Evolutionary conservation across 176 grass and related monocot species (phyloP).

Genomic region (Musa acuminata): DNA sequence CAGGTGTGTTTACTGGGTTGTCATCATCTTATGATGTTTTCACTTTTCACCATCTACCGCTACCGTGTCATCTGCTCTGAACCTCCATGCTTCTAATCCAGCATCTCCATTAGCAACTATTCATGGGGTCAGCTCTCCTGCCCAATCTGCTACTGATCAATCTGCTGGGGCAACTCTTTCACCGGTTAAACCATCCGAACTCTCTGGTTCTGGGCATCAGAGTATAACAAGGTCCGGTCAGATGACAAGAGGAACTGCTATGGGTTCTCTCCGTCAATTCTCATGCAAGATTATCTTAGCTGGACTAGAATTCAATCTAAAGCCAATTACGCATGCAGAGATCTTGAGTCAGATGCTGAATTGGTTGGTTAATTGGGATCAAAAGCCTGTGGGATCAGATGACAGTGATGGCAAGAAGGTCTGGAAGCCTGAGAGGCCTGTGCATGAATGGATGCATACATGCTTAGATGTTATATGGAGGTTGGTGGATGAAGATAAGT

Average conservation of each 20-base stretch:
- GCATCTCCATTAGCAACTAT: conserved; percentile 65
- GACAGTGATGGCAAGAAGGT: conserved; percentile 32
- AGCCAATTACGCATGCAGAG: conserved; percentile 72
- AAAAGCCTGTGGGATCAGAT: conserved; percentile 37
- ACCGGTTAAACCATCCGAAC: conserved; percentile 62
- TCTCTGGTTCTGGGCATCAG: conserved; percentile 39
- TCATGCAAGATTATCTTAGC: conserved; percentile 77
- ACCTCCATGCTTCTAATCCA: conserved; percentile 65
- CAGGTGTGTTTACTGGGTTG: neutral
- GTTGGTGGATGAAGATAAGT: conserved; percentile 78
- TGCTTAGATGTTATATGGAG: conserved; percentile 86
- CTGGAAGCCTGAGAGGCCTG: conserved; percentile 57
- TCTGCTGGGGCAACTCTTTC: conserved; percentile 55
- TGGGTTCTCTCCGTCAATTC: conserved; percentile 68
- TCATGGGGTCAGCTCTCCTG: conserved; percentile 76
- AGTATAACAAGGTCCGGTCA: conserved; percentile 39
- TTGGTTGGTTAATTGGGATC: conserved; percentile 90
- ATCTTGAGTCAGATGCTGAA: conserved; percentile 81
- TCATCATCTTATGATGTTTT: conserved; percentile 16
- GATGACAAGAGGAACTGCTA: conserved; percentile 28
- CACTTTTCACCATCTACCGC: conserved; percentile 37
- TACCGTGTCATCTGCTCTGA: conserved; percentile 34
- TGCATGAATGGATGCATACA: conserved; percentile 94
- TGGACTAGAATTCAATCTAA: conserved; percentile 59
- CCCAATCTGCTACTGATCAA: conserved; percentile 80